These are phyloP conservation scores for Saccharomycopsis capsularis DNA, from an alignment of 805 yeast genomes.

Conservation along the genomic window DNA sequence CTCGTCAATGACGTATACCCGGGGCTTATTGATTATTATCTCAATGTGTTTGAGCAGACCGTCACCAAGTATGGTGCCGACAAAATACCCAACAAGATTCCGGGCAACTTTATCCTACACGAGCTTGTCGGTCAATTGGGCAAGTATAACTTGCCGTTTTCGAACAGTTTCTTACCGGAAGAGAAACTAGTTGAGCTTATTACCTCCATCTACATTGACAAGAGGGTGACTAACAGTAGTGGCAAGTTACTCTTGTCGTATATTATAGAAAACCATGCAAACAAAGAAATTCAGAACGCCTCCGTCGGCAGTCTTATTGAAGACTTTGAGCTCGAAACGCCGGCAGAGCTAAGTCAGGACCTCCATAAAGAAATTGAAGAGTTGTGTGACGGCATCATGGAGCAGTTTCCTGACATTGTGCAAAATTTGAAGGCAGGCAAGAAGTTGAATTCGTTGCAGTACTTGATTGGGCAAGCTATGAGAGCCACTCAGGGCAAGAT, in stretches of 20 bases:
- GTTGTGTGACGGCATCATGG: constrained; percentile 41
- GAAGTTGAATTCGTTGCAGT: constrained; percentile 59
- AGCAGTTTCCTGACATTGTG: constrained; percentile 46
- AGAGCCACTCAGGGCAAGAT: constrained; percentile 60
- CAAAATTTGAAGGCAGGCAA: constrained; percentile 50
- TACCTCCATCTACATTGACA: constrained; percentile 35
- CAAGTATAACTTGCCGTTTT: constrained; percentile 31
- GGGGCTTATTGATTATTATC: constrained; percentile 47
- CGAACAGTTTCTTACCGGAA: constrained; percentile 33
- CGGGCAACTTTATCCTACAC: constrained; percentile 78
- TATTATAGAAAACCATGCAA: constrained; percentile 44
- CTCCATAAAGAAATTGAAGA: constrained; percentile 29
- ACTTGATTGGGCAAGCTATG: constrained; percentile 81
- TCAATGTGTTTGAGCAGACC: constrained; percentile 32
- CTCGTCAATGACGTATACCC: constrained; percentile 32
- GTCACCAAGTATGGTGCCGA: constrained; percentile 21
- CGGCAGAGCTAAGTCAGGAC: constrained; percentile 29
- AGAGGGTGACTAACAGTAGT: constrained; percentile 52
- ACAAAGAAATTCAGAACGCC: constrained; percentile 24
- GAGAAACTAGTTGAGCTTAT: constrained; percentile 49
- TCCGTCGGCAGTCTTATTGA: constrained; percentile 42
- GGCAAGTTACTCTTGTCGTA: constrained; percentile 62
- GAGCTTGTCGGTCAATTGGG: constrained; percentile 67
- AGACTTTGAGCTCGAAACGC: constrained; percentile 43
- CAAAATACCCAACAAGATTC: constrained; percentile 31